phyloP scores from a whole-genome alignment of 2,329 filamentous ascomycete genomes.

The Pseudocercospora fijiensis region DNA sequence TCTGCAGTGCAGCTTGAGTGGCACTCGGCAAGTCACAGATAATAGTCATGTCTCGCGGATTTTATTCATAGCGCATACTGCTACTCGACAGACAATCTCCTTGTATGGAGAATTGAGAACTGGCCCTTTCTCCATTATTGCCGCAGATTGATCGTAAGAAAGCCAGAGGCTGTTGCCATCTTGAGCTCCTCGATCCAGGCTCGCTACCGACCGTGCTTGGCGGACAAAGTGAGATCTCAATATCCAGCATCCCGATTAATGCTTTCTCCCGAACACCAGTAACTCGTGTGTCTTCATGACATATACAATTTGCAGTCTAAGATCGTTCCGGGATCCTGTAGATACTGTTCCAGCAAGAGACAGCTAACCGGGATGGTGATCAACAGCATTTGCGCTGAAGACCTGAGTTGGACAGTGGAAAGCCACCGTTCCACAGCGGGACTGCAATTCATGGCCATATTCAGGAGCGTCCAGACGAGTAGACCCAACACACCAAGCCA shows the following conservation, averaged over 20 bases:
- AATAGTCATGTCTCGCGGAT: no score
- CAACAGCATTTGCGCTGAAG: slow-evolving; percentile 5
- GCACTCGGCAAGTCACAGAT: neutral
- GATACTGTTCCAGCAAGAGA: slow-evolving; percentile 2
- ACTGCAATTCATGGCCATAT: slow-evolving; percentile 2
- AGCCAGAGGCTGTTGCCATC: no score
- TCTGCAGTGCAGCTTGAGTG: neutral
- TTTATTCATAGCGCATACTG: no score
- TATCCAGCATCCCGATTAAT: no score
- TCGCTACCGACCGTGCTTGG: no score
- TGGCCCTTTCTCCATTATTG: no score
- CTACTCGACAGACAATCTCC: no score
- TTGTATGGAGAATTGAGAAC: no score
- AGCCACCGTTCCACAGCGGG: neutral
- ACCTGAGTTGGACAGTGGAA: neutral
- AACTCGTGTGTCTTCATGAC: neutral
- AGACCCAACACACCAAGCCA: neutral
- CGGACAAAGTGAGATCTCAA: no score
- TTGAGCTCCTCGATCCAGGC: no score
- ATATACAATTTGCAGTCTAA: neutral
- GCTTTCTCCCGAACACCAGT: no score
- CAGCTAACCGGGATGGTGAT: neutral
- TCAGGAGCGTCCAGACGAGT: neutral
- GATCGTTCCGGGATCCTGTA: neutral
- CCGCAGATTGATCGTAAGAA: no score